Percentiles rank a stretch among this genome's conserved stretches.
Conservation (phyloP, 441 rosid genomes). For the Omphalea diandra region DNA sequence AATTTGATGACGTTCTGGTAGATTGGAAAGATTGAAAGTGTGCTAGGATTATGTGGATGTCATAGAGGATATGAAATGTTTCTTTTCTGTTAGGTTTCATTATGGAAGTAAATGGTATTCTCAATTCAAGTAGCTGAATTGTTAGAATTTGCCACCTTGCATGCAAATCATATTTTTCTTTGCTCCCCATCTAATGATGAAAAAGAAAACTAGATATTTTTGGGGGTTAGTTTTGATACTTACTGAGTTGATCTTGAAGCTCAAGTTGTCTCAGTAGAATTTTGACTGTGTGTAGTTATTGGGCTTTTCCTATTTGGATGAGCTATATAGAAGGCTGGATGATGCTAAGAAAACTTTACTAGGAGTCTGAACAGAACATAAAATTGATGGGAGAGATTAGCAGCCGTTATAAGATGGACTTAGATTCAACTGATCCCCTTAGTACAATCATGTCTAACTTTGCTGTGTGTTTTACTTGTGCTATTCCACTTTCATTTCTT, state of each 20-base stretch:
- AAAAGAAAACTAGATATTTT: no score
- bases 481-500: neutral
- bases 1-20: neutral
- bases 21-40: neutral
- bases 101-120: constrained; percentile 7
- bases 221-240: no score
- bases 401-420: neutral
- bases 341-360: neutral
- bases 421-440: neutral
- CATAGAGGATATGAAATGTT: neutral
- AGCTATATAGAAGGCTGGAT: neutral
- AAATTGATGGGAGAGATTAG: neutral
- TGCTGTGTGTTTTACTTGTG: neutral
- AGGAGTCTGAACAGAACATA: neutral
- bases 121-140: neutral
- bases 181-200: no score
- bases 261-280: neutral
- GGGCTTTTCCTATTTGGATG: neutral
- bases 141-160: neutral
- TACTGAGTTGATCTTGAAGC: neutral
- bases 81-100: neutral
- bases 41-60: neutral
- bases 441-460: neutral
- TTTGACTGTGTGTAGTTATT: neutral
- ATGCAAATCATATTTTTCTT: no score